Conservation (phyloP, 2,329 filamentous ascomycete species). For the Zasmidium cellare region DNA sequence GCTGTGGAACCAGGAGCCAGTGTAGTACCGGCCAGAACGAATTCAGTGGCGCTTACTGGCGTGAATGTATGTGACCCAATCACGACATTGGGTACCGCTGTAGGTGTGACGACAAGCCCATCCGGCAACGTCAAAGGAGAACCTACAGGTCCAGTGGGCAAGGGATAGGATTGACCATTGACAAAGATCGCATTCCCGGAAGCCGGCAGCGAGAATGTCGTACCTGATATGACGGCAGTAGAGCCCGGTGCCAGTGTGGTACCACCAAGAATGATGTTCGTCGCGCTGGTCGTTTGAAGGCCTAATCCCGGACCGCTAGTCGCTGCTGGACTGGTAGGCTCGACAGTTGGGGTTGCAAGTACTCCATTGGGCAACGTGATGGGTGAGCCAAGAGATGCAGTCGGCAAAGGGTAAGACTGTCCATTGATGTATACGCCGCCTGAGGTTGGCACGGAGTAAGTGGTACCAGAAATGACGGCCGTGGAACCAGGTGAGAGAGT, state of each 20-base stretch:
- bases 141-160: background rate
- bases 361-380: background rate
- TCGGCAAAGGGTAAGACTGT: background rate
- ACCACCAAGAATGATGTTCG: background rate
- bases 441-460: conserved; percentile 8
- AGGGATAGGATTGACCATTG: background rate
- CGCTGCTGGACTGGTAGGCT: background rate
- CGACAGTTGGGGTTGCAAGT: background rate
- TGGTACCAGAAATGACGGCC: background rate
- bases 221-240: background rate
- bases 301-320: background rate
- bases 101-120: background rate
- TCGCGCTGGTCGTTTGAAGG: background rate
- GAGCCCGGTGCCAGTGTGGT: background rate
- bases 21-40: conserved; percentile 10
- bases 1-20: conserved; percentile 10
- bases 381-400: background rate
- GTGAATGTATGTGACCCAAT: background rate
- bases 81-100: background rate
- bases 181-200: background rate
- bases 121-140: background rate
- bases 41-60: conserved; percentile 2
- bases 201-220: background rate
- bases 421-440: background rate
- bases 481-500: background rate